Evolutionary conservation across 116 monocot genomes (phyloP), one percentile per base, ranked within the genome.

Genomic region (Dioscorea cayenensis): DNA sequence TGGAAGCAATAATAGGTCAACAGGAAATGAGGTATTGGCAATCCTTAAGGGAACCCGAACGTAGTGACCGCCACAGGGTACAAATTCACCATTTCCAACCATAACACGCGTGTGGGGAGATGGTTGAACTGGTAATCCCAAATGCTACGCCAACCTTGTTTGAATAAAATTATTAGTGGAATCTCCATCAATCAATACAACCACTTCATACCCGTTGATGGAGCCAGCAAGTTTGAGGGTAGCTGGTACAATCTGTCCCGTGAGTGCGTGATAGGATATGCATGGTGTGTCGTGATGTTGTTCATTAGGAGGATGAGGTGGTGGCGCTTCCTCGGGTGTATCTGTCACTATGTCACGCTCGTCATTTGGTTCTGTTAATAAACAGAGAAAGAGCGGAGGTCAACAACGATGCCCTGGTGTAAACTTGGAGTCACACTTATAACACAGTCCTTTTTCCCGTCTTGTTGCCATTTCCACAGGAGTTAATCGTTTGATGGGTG

Each of bases 351-450:
- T 25, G 25, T 38, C 38, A 38, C 7, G 38, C 38, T 6, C 2
- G 38, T 38, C 38, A 38, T 38, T 2, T 5, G 9, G 7, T 5
- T 38, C 38, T 0, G 38, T 9, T 9, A 38, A 9, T 5, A 38
- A 9, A 38, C 38, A 38, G 0, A 43, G 20, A 7, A 67, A 4
- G 1, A 36, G 38, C 1, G 13, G 2, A 4, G 10, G 18, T 37
- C 32, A 2, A n/a, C 60, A 72, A 4, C 11, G 0, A 19, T 72
- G 72, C 1, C 72, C 72, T 5, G 29, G 59, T 51, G 3, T 18
- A 18, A 36, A 72, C 49, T 62, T 5, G 4, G 32, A 60, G 22
- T 72, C 61, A 14, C 72, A 72, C 7, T 72, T 21, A 32, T 62
- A 61, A 35, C 72, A 72, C 16, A 72, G 72, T 18, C 72, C 60